Conservation (phyloP, 352 stramenopile species). For the Paralagenidium karlingii region DNA sequence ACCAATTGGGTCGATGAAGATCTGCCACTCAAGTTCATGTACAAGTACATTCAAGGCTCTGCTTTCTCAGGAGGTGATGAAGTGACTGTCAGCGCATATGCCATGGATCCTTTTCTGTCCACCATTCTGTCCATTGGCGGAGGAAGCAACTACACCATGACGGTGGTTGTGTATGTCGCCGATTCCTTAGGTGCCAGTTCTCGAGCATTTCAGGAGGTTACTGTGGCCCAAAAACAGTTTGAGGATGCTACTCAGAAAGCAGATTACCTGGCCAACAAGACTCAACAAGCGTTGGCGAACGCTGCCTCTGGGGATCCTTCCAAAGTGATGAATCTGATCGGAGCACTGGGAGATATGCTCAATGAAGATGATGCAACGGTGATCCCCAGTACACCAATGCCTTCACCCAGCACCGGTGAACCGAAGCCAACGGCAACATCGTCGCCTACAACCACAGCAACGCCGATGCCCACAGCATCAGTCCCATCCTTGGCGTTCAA, state of each 20-base stretch:
- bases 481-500: constrained; percentile 14
- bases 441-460: constrained; percentile 11
- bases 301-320: constrained; percentile 38
- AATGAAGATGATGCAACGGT: constrained; percentile 35
- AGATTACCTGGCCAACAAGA: constrained; percentile 45
- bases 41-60: constrained; percentile 52
- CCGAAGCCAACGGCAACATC: too few relatives aligned
- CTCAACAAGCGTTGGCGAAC: constrained; percentile 23
- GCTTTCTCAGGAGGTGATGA: constrained; percentile 30
- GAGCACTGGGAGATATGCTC: constrained; percentile 44
- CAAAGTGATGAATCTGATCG: constrained; percentile 49
- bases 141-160: constrained; percentile 44
- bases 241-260: too few relatives aligned
- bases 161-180: constrained; percentile 44
- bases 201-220: constrained; percentile 31
- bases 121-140: constrained; percentile 39
- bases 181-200: constrained; percentile 34
- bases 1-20: constrained; percentile 60
- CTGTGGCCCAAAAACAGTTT: constrained; percentile 28
- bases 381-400: too few relatives aligned
- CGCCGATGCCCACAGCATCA: constrained; percentile 5
- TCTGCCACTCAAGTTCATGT: constrained; percentile 48
- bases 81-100: constrained; percentile 34
- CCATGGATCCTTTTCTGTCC: constrained; percentile 30
- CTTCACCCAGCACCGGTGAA: too few relatives aligned